Percentiles rank a stretch among this genome's conserved stretches.
Evolutionary conservation across 2,329 filamentous ascomycete genomes (phyloP).

Genomic region (Cladosporium austrohemisphaericum): DNA sequence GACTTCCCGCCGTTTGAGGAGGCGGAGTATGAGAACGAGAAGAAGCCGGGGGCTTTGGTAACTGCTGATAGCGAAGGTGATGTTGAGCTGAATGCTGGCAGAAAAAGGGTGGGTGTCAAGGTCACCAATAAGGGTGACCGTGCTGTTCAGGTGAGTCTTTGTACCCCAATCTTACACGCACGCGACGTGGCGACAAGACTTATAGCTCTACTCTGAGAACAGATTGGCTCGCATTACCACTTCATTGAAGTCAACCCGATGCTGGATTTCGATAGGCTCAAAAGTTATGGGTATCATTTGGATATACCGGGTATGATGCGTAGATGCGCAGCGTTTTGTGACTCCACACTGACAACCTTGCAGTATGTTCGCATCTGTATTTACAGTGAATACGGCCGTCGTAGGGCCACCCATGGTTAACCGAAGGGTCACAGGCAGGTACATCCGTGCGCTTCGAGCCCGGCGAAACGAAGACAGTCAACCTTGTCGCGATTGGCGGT

Average conservation of each 20-base stretch:
- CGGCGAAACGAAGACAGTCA: slow-evolving; percentile 82
- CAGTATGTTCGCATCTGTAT: too few species aligned
- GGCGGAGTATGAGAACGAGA: slow-evolving; percentile 59
- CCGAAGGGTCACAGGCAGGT: too few species aligned
- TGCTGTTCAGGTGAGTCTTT: slow-evolving; percentile 69
- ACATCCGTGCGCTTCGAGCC: slow-evolving; percentile 90
- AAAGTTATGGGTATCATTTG: slow-evolving; percentile 75
- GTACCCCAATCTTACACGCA: too few species aligned
- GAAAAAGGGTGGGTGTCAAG: slow-evolving; percentile 65
- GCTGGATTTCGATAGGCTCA: slow-evolving; percentile 76
- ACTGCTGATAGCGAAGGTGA: slow-evolving; percentile 59
- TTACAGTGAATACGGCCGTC: too few species aligned
- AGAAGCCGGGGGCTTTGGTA: slow-evolving; percentile 73
- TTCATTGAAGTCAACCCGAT: slow-evolving; percentile 87
- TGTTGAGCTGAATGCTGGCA: slow-evolving; percentile 68
- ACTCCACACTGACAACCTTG: too few species aligned
- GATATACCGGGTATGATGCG: too few species aligned
- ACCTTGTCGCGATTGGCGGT: slow-evolving; percentile 81
- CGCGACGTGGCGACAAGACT: too few species aligned
- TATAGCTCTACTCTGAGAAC: neutral
- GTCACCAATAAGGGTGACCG: slow-evolving; percentile 82
- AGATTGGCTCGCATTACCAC: slow-evolving; percentile 85
- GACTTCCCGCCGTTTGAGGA: slow-evolving; percentile 58
- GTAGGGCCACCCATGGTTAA: too few species aligned
- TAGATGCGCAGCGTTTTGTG: too few species aligned